Percentiles rank a stretch among this genome's conserved stretches.
Conservation (phyloP, 805 yeast genomes). For the Suhomyces emberorum region DNA sequence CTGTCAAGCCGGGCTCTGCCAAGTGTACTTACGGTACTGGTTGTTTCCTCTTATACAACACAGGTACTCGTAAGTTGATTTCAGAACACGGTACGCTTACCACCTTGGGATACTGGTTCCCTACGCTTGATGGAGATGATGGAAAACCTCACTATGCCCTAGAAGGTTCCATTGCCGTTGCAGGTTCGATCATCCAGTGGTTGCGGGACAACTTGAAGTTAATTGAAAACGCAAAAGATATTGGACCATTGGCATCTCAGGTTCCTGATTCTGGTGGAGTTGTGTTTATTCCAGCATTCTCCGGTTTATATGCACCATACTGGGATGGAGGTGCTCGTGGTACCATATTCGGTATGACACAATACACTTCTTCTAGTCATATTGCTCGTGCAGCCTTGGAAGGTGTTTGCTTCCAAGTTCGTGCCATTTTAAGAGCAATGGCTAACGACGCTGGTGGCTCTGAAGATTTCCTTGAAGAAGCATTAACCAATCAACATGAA, state of each 20-base stretch:
- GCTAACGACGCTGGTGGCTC: constrained; percentile 72
- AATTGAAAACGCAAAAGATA: constrained; percentile 77
- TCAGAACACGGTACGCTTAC: constrained; percentile 82
- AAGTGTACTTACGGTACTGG: constrained; percentile 98
- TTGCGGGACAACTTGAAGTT: constrained; percentile 84
- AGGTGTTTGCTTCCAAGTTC: constrained; percentile 91
- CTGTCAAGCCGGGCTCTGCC: constrained; percentile 78
- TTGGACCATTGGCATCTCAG: constrained; percentile 84
- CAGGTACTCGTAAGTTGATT: constrained; percentile 69
- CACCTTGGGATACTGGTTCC: constrained; percentile 89
- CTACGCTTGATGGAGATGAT: constrained; percentile 47
- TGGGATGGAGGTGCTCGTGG: constrained; percentile 95
- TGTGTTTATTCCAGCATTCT: constrained; percentile 90
- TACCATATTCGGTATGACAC: constrained; percentile 88
- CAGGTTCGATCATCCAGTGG: constrained; percentile 94
- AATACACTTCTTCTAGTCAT: constrained; percentile 86
- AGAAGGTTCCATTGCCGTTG: constrained; percentile 95
- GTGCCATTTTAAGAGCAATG: constrained; percentile 90
- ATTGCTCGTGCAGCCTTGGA: constrained; percentile 93
- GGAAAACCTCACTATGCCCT: constrained; percentile 77
- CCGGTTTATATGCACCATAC: constrained; percentile 92
- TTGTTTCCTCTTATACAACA: constrained; percentile 83
- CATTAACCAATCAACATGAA: constrained; percentile 42
- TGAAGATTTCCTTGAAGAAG: constrained; percentile 55
- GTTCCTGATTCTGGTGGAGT: constrained; percentile 86